Evolutionary conservation across 345 rosid species (phyloP).

Genomic region (Eucalyptus sp.): DNA sequence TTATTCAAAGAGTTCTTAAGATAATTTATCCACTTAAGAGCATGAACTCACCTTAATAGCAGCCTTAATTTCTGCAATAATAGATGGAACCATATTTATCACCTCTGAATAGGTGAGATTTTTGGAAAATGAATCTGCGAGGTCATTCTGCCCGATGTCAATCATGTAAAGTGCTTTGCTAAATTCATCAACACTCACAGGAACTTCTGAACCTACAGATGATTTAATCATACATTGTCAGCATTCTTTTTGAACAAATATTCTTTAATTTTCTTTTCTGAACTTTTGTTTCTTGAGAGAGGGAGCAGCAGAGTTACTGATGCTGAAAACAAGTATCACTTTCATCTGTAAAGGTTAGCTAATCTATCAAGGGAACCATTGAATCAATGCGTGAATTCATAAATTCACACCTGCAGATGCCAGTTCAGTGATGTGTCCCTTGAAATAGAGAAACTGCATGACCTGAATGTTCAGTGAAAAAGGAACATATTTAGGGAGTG

Average conservation of each 20-base stretch:
- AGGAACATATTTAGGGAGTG: constrained; percentile 68
- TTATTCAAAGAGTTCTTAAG: not conserved
- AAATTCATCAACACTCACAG: constrained; percentile 39
- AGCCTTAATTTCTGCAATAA: constrained; percentile 41
- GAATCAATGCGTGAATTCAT: not conserved
- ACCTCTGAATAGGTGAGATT: constrained; percentile 39
- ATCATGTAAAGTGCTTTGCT: constrained; percentile 63
- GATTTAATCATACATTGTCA: not conserved
- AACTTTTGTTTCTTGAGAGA: not conserved
- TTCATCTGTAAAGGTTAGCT: not conserved
- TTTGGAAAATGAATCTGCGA: constrained; percentile 60
- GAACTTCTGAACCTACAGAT: constrained; percentile 21
- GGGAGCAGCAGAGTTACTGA: not conserved
- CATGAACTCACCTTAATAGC: constrained; percentile 40
- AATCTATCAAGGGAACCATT: not conserved
- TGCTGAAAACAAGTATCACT: not conserved
- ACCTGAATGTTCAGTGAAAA: constrained; percentile 68
- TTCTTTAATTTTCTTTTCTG: not conserved
- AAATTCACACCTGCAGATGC: constrained; percentile 20
- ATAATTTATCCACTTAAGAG: not conserved
- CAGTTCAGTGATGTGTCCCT: constrained; percentile 50
- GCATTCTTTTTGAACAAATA: not conserved
- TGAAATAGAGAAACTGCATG: constrained; percentile 84
- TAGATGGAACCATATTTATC: constrained; percentile 33
- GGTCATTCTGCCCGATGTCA: constrained; percentile 83